A percentile compares a stretch with the other conserved stretches of the same genome.
Evolutionary conservation across 139 green algal species (phyloP).

Genomic region (Picochlorum costavermella): DNA sequence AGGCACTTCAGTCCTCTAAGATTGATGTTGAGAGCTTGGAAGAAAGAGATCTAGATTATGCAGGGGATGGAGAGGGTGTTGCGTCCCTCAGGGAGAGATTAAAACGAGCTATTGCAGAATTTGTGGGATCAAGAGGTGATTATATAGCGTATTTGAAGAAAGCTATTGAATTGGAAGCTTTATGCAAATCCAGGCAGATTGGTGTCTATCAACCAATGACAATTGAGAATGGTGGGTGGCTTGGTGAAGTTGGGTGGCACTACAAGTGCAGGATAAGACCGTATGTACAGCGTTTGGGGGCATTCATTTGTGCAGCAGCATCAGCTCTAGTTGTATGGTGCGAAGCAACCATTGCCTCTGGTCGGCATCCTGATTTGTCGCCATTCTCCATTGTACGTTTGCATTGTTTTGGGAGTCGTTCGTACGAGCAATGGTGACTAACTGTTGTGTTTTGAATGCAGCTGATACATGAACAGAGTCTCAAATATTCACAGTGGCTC

Average conservation of each 20-base stretch:
- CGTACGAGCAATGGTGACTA: too few relatives aligned
- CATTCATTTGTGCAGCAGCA: conserved; percentile 36
- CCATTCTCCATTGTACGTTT: conserved; percentile 47
- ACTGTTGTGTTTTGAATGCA: background rate
- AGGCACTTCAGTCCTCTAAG: conserved; percentile 9
- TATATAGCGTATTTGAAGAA: conserved; percentile 32
- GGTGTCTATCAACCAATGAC: conserved; percentile 6
- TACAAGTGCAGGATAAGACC: conserved; percentile 42
- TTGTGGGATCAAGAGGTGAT: conserved; percentile 25
- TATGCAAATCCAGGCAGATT: conserved; percentile 33
- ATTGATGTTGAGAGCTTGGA: conserved; percentile 22
- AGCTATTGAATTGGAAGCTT: conserved; percentile 47
- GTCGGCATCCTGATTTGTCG: conserved; percentile 63
- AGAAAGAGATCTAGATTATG: conserved; percentile 33
- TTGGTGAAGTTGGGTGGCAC: conserved; percentile 5
- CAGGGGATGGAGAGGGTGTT: conserved; percentile 21
- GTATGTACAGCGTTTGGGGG: conserved; percentile 26
- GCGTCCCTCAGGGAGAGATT: conserved; percentile 34
- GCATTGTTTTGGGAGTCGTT: background rate
- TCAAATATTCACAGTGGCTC: conserved; percentile 16
- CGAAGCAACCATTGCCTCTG: conserved; percentile 74
- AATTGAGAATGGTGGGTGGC: background rate
- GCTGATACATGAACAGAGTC: conserved; percentile 15
- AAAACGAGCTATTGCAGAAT: conserved; percentile 26
- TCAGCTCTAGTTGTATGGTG: conserved; percentile 69